These are phyloP conservation scores for Parsonsia alboflavescens DNA, from an alignment of 257 asterid genomes.

Conservation along the genomic window DNA sequence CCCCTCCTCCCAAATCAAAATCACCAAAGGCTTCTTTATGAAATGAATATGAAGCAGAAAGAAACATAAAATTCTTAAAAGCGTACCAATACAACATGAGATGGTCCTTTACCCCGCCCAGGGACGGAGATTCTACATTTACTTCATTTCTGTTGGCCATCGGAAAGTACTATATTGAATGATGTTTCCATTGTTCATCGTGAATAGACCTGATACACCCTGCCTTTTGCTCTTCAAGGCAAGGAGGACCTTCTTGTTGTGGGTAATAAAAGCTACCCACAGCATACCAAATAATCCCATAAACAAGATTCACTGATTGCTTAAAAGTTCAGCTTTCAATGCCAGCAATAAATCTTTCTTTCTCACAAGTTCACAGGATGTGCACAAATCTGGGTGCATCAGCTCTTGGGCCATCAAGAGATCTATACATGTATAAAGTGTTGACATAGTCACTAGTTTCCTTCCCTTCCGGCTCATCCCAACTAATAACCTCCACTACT, in stretches of 20 bases:
- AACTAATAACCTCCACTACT: constrained; percentile 37
- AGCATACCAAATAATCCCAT: constrained; percentile 16
- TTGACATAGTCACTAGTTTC: constrained; percentile 25
- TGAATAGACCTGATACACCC: constrained; percentile 3
- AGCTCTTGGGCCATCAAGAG: constrained; percentile 48
- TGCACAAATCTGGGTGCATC: constrained; percentile 39
- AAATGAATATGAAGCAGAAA: constrained; percentile 30
- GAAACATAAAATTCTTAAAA: constrained; percentile 9
- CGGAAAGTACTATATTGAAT: constrained; percentile 9
- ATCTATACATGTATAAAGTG: constrained; percentile 48
- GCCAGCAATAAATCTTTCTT: constrained; percentile 8
- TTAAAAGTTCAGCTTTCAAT: constrained; percentile 6
- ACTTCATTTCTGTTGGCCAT: constrained; percentile 14
- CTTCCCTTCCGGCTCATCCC: constrained; percentile 14
- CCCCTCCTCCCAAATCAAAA: constrained; percentile 15
- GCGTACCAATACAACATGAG: constrained; percentile 25
- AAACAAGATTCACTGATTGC: constrained; percentile 10
- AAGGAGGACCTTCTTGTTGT: constrained; percentile 6
- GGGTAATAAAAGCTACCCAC: constrained; percentile 18
- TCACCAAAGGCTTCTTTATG: constrained; percentile 14
- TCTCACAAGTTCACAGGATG: constrained; percentile 28
- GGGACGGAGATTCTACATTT: constrained; percentile 11
- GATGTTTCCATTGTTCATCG: constrained; percentile 11
- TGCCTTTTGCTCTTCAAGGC: constrained; percentile 17
- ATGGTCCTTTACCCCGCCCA: constrained; percentile 17